Base-by-base conservation (phyloP, 257 asterid genomes). In the Jacaranda copaia region DNA sequence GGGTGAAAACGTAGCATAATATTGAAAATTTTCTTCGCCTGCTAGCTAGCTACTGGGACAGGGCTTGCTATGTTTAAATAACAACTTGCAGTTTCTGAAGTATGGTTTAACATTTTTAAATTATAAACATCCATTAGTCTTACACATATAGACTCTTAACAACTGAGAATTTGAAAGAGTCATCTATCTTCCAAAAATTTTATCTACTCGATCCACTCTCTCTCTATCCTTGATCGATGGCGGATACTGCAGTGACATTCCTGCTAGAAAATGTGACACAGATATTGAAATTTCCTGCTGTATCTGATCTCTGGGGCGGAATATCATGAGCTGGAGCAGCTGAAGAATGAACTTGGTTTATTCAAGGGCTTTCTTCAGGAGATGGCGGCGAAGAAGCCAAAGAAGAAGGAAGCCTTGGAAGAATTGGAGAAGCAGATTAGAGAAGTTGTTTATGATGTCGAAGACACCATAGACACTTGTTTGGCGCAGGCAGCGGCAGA, bases 391-490 rank as follows among this genome's bases (percentile, higher is more conserved):
- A 10, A 13, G 5, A 32, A 3, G 36, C 62, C n/a, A 16, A 45
- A 53, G 38, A 20, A 56, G 14, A 62, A 73, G n/a, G 62, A 8
- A 3, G 1, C 14, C 7, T 25, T 51, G 18, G 57, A 39, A n/a
- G 46, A 5, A 12, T 6, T 46, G 25, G 62, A 55, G 64, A 42
- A 35, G 18, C 69, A 73, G 73, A 43, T 79, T 11, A 65, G 82
- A 8, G 12, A 45, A 4, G 70, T 59, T 2, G 75, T 82, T 5
- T 63, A 59, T 39, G 72, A 70, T 1, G 83, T 71, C 0, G 86
- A 82, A 36, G 85, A 82, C 58, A 58, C 66, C 42, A 59, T 77
- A 18, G 85, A 81, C 61, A 18, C 60, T 2, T 77, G 77, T n/a
- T 11, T 82, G 6, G 64, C 77, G 5, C 48, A 62, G 38, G 70